Evolutionary conservation across 176 grass and related monocot genomes (phyloP).

Genomic region (Rhynchospora breviuscula): DNA sequence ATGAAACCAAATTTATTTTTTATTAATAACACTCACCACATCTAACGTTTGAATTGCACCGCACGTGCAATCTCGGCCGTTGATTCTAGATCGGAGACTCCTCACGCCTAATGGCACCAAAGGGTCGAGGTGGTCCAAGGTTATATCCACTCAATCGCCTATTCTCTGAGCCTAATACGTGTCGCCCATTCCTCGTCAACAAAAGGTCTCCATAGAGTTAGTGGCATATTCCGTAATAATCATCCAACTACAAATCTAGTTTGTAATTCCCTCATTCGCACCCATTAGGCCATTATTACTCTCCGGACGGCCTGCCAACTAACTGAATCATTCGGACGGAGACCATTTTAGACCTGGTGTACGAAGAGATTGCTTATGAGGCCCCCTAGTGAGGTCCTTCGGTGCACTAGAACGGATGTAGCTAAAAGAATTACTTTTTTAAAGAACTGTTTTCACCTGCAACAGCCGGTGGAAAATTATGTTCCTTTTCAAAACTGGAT

Average conservation of each 20-base stretch:
- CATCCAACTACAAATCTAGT: not conserved
- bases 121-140: not conserved
- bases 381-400: not conserved
- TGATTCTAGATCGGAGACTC: not conserved
- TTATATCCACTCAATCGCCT: too few relatives aligned
- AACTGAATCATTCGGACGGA: not conserved
- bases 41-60: not conserved
- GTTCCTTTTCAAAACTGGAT: not conserved
- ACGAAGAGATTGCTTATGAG: not conserved
- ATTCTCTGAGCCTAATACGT: slow-evolving; percentile 1
- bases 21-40: not conserved
- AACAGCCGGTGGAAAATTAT: not conserved
- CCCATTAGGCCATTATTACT: too few relatives aligned
- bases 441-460: slow-evolving; percentile 1
- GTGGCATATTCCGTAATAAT: slow-evolving; percentile 18
- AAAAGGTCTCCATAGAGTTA: not conserved
- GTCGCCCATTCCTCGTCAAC: not conserved
- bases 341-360: not conserved
- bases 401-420: not conserved
- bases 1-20: not conserved
- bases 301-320: not conserved
- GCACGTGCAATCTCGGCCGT: not conserved
- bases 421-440: not conserved
- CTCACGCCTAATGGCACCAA: not conserved
- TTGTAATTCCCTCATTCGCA: not conserved